A percentile compares a stretch with the other conserved stretches of the same genome.
Evolutionary conservation across 1,284 basidiomycete genomes (phyloP).

Genomic region (Puccinia novopanici): DNA sequence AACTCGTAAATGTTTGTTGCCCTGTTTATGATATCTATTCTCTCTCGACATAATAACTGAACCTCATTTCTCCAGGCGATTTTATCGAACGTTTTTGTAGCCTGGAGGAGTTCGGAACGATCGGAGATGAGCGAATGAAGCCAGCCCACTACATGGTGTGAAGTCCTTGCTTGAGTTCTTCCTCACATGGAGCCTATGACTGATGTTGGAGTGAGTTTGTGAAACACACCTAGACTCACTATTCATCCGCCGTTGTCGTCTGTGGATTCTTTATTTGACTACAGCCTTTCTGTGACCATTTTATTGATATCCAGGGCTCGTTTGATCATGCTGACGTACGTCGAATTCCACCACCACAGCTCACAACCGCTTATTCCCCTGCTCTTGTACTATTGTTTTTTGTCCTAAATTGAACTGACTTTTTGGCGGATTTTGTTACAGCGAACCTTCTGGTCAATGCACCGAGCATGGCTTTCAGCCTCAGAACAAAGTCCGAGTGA

Average conservation of each 20-base stretch:
- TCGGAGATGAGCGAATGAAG: constrained; percentile 69
- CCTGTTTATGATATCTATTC: neutral
- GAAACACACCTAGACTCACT: constrained; percentile 70
- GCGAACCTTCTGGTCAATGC: too few relatives aligned
- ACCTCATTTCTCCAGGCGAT: constrained; percentile 53
- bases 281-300: constrained; percentile 87
- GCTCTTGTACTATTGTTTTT: too few relatives aligned
- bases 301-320: constrained; percentile 75
- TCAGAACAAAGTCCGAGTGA: constrained; percentile 84
- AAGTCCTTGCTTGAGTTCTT: constrained; percentile 1
- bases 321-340: too few relatives aligned
- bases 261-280: constrained; percentile 90
- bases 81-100: constrained; percentile 70
- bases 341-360: too few relatives aligned
- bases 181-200: constrained; percentile 52
- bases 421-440: constrained; percentile 66
- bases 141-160: constrained; percentile 18
- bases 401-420: neutral
- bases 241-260: constrained; percentile 93
- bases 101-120: constrained; percentile 72
- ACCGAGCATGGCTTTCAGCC: constrained; percentile 79
- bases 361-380: too few relatives aligned
- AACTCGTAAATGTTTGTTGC: constrained; percentile 61
- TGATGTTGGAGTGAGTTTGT: constrained; percentile 62
- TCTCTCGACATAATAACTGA: neutral